phyloP scores from a whole-genome alignment of 2,329 filamentous ascomycete species.

The Fusarium sororula region DNA sequence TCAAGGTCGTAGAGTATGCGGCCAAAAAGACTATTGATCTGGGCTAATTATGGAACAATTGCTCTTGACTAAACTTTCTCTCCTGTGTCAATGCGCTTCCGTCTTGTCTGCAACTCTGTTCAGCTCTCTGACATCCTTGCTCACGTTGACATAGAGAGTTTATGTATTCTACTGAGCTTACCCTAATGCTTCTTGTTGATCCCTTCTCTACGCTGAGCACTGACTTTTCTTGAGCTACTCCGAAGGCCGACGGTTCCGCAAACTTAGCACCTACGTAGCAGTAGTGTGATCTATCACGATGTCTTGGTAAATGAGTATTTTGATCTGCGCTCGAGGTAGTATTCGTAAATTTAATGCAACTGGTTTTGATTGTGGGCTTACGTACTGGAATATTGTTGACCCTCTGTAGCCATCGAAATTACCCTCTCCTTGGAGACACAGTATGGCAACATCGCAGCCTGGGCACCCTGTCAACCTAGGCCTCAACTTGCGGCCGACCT shows the following conservation, averaged over 20 bases:
- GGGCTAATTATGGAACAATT: conserved; percentile 42
- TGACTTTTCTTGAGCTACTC: neutral
- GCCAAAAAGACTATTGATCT: conserved; percentile 19
- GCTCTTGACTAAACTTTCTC: neutral
- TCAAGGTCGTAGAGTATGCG: neutral
- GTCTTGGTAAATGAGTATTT: neutral
- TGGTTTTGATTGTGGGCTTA: neutral
- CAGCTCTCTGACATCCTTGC: conserved; percentile 21
- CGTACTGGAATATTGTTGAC: neutral
- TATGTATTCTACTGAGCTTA: conserved; percentile 16
- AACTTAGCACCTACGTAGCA: neutral
- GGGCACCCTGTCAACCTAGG: conserved; percentile 17
- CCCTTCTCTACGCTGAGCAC: neutral
- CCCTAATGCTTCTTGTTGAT: conserved; percentile 23
- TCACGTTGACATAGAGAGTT: conserved; percentile 9
- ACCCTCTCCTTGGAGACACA: neutral
- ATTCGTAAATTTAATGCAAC: conserved; percentile 5
- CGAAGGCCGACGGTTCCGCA: conserved; percentile 26
- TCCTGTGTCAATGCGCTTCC: neutral
- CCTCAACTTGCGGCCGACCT: conserved; percentile 8
- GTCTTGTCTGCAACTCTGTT: conserved; percentile 6
- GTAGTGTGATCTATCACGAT: conserved; percentile 15
- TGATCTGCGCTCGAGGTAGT: conserved; percentile 7
- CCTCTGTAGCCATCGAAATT: neutral
- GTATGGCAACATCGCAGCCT: conserved; percentile 1